These are phyloP conservation scores for Candida awuae DNA, from an alignment of 805 yeast species.

Conservation along the genomic window DNA sequence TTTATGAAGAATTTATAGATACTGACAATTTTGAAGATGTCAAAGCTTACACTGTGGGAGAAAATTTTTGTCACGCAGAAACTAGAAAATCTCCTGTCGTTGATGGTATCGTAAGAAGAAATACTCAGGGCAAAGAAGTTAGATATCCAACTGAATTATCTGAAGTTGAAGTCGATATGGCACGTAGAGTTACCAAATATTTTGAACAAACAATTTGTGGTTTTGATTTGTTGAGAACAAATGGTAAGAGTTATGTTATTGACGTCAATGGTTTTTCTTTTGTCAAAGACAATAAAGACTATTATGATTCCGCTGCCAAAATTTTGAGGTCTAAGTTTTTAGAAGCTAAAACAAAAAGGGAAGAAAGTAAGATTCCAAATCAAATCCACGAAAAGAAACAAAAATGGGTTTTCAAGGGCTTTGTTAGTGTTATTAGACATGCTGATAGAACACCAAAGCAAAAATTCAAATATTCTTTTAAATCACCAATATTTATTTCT, in stretches of 20 bases:
- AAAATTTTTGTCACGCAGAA: conserved; percentile 89
- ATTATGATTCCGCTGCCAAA: conserved; percentile 75
- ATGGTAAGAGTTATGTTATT: conserved; percentile 83
- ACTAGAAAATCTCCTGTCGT: conserved; percentile 98
- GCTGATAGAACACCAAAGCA: conserved; percentile 99
- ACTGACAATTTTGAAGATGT: conserved; percentile 98
- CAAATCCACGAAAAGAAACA: conserved; percentile 56
- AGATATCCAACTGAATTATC: conserved; percentile 78
- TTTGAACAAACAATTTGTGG: conserved; percentile 96
- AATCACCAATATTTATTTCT: conserved; percentile 77
- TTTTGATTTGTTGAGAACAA: conserved; percentile 83
- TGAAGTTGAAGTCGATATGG: conserved; percentile 71
- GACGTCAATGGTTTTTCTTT: conserved; percentile 98
- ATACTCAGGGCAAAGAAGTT: conserved; percentile 95
- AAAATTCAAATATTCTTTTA: conserved; percentile 91
- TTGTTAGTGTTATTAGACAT: conserved; percentile 86
- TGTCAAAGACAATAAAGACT: conserved; percentile 82
- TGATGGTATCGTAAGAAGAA: conserved; percentile 96
- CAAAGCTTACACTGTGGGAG: conserved; percentile 95
- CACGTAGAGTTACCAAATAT: conserved; percentile 60
- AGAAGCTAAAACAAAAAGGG: conserved; percentile 47
- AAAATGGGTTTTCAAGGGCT: conserved; percentile 94
- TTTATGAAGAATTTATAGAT: conserved; percentile 93
- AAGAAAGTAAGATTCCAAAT: conserved; percentile 30
- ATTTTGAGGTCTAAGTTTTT: conserved; percentile 70